Percentiles rank a stretch among this genome's conserved stretches.
These are phyloP conservation scores for Fusarium drepaniforme DNA, from an alignment of 2,329 filamentous ascomycete genomes.

Conservation along the genomic window DNA sequence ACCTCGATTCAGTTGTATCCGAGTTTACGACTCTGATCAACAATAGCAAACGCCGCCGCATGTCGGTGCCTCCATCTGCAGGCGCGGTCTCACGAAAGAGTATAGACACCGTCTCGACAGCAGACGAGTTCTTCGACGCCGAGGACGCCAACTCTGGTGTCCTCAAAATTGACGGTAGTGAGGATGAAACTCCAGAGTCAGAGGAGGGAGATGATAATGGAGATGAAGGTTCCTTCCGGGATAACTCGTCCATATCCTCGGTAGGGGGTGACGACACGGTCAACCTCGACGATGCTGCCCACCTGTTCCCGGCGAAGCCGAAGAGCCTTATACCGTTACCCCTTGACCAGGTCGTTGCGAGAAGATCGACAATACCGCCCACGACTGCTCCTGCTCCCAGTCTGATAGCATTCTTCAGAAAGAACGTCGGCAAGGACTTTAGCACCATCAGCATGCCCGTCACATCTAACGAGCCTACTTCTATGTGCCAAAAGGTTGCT, in stretches of 20 bases:
- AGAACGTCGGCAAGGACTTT: slow-evolving; percentile 98
- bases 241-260: slow-evolving; percentile 70
- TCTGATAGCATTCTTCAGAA: slow-evolving; percentile 92
- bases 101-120: slow-evolving; percentile 81
- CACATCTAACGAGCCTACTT: slow-evolving; percentile 93
- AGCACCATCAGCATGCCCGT: slow-evolving; percentile 98
- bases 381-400: slow-evolving; percentile 87
- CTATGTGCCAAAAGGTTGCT: slow-evolving; percentile 86
- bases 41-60: slow-evolving; percentile 83
- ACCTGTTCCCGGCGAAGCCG: slow-evolving; percentile 80
- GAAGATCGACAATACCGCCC: slow-evolving; percentile 78
- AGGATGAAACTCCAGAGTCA: slow-evolving; percentile 71
- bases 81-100: slow-evolving; percentile 67
- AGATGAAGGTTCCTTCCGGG: slow-evolving; percentile 62
- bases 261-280: slow-evolving; percentile 70
- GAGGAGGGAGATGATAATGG: slow-evolving; percentile 63
- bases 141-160: slow-evolving; percentile 75
- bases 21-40: slow-evolving; percentile 84
- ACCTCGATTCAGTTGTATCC: slow-evolving; percentile 84
- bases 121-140: slow-evolving; percentile 96
- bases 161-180: slow-evolving; percentile 79
- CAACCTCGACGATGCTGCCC: slow-evolving; percentile 69
- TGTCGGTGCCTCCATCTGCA: slow-evolving; percentile 64
- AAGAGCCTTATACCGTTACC: slow-evolving; percentile 85
- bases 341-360: slow-evolving; percentile 70